Conservation (phyloP, 441 rosid species). For the Bocquillonia castaneifolia region DNA sequence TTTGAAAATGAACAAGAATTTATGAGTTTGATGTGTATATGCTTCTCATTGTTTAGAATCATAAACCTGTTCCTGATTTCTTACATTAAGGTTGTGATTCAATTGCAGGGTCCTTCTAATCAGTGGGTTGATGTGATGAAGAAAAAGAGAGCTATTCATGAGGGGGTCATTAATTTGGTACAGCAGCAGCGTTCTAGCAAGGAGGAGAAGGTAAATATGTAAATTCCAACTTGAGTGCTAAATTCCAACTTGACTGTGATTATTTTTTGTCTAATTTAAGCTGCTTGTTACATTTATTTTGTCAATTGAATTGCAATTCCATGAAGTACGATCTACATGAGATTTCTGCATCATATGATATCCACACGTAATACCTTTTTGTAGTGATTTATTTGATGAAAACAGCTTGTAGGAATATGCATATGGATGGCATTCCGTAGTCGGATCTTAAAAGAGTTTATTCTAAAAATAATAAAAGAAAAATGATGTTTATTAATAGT, state of each 20-base stretch:
- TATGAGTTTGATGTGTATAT: neutral
- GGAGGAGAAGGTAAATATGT: conserved; percentile 50
- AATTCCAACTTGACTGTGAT: too few species aligned
- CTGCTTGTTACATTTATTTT: too few species aligned
- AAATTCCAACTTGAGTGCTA: conserved; percentile 8
- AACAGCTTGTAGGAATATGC: neutral
- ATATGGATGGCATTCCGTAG: neutral
- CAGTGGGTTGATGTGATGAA: conserved; percentile 96
- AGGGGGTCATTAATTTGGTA: conserved; percentile 59
- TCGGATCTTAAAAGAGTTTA: neutral
- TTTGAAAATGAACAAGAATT: neutral
- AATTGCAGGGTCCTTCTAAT: conserved; percentile 53
- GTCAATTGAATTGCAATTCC: neutral
- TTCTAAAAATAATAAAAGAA: neutral
- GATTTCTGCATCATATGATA: neutral
- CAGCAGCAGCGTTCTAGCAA: conserved; percentile 52
- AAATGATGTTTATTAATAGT: neutral
- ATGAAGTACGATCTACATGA: neutral
- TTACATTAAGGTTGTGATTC: conserved; percentile 19
- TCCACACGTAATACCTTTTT: neutral
- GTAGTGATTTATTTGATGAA: neutral
- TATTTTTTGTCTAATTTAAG: too few species aligned
- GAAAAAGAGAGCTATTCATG: conserved; percentile 79
- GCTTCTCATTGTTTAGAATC: neutral
- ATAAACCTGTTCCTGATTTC: neutral